phyloP scores from a whole-genome alignment of 805 yeast species.

The Cephaloascus fragrans region DNA sequence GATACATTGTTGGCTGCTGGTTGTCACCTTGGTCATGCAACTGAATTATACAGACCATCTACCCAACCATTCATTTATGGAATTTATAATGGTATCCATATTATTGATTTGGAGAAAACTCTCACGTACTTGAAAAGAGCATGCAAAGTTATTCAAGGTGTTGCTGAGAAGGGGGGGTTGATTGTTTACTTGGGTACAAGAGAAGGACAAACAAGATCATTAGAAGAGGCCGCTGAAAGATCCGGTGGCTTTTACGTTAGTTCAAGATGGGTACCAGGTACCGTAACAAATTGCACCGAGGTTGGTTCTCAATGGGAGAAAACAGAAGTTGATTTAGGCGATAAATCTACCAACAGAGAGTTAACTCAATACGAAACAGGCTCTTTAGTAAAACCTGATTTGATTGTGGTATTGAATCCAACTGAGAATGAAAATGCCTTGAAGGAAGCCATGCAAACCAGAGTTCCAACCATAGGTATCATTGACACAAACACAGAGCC shows the following conservation, averaged over 20 bases:
- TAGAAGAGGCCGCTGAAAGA: conserved; percentile 72
- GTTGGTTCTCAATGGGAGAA: conserved; percentile 51
- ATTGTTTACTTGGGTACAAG: conserved; percentile 79
- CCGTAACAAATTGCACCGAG: conserved; percentile 75
- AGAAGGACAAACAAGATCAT: conserved; percentile 63
- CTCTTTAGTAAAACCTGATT: conserved; percentile 72
- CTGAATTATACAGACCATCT: conserved; percentile 63
- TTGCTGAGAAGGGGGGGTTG: conserved; percentile 77
- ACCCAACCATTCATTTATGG: conserved; percentile 87
- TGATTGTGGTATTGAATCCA: conserved; percentile 81
- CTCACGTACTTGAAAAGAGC: conserved; percentile 69
- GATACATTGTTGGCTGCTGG: conserved; percentile 81
- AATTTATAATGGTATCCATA: conserved; percentile 80
- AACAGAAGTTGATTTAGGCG: conserved; percentile 69
- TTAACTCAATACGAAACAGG: conserved; percentile 39
- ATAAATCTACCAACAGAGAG: conserved; percentile 52
- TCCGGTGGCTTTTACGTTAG: conserved; percentile 74
- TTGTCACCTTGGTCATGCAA: conserved; percentile 91
- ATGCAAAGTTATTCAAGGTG: conserved; percentile 72
- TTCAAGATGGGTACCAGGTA: conserved; percentile 90
- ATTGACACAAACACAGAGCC: conserved; percentile 94
- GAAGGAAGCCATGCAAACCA: conserved; percentile 67
- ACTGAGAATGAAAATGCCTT: conserved; percentile 74
- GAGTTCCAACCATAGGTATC: conserved; percentile 89
- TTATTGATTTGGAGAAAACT: conserved; percentile 86